phyloP scores from a whole-genome alignment of 2,329 filamentous ascomycete genomes.

The Alternaria tenuissima region DNA sequence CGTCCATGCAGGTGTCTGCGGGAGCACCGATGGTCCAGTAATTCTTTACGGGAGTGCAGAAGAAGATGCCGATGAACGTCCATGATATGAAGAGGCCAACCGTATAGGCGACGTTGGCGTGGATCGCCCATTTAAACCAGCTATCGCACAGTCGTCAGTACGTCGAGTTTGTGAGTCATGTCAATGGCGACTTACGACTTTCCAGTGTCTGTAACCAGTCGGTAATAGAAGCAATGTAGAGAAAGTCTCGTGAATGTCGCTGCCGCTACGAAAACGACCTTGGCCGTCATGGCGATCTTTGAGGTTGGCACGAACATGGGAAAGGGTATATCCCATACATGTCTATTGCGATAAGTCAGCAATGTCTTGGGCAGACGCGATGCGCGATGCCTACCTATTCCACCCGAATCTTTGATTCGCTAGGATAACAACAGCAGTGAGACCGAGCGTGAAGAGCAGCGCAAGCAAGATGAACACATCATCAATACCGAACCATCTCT shows the following conservation, averaged over 20 bases:
- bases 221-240: slow-evolving; percentile 57
- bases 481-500: slow-evolving; percentile 55
- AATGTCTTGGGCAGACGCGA: neutral
- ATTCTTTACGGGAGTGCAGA: slow-evolving; percentile 53
- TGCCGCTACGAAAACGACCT: slow-evolving; percentile 53
- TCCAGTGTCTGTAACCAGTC: slow-evolving; percentile 54
- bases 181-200: slow-evolving; percentile 3
- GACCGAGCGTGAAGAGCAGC: slow-evolving; percentile 48
- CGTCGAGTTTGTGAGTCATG: too few species aligned
- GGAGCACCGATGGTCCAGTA: slow-evolving; percentile 54
- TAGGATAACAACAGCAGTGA: slow-evolving; percentile 52
- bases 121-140: slow-evolving; percentile 53
- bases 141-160: neutral
- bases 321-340: slow-evolving; percentile 54
- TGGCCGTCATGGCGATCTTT: slow-evolving; percentile 54
- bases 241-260: slow-evolving; percentile 56
- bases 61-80: slow-evolving; percentile 47
- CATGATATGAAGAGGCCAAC: slow-evolving; percentile 51
- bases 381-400: slow-evolving; percentile 24
- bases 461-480: slow-evolving; percentile 54
- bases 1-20: slow-evolving; percentile 49
- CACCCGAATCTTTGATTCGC: slow-evolving; percentile 54
- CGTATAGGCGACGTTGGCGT: slow-evolving; percentile 50
- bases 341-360: slow-evolving; percentile 35
- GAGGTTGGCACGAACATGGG: slow-evolving; percentile 26